Percentiles rank a stretch among this genome's conserved stretches.
Conservation (phyloP, 192 early-diverging fungal genomes). For the Kappamyces sp. region DNA sequence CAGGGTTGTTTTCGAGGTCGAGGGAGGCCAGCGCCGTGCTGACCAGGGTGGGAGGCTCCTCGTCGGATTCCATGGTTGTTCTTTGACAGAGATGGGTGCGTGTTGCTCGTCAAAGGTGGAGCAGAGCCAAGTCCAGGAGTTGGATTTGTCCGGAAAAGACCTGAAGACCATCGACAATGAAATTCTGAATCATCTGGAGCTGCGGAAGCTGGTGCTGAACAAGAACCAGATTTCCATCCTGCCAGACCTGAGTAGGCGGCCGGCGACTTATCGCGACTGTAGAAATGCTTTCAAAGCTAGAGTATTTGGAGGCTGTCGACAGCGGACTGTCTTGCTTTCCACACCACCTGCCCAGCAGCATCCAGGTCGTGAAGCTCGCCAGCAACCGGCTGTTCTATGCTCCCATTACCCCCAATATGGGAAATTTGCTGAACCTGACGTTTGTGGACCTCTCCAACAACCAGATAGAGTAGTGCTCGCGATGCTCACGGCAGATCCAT, state of each 20-base stretch:
- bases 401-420: constrained; percentile 43
- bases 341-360: constrained; percentile 24
- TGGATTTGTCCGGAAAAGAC: no score
- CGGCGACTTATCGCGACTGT: no score
- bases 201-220: no score
- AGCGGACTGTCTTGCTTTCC: constrained; percentile 48
- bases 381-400: constrained; percentile 44
- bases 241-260: no score
- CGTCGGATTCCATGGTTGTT: neutral
- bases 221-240: no score
- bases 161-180: no score
- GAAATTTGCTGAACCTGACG: constrained; percentile 30
- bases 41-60: neutral
- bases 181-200: no score
- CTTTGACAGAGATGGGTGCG: neutral
- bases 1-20: constrained; percentile 7
- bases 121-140: neutral
- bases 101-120: neutral
- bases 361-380: constrained; percentile 32
- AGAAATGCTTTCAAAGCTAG: constrained; percentile 3
- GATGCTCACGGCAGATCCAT: constrained; percentile 21
- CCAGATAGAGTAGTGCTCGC: constrained; percentile 35
- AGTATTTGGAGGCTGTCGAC: constrained; percentile 32
- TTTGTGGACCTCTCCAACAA: constrained; percentile 31
- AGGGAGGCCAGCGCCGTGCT: neutral